Base-by-base conservation (phyloP, 108 stramenopile genomes). In the Pseudonitzschia multistriata region DNA sequence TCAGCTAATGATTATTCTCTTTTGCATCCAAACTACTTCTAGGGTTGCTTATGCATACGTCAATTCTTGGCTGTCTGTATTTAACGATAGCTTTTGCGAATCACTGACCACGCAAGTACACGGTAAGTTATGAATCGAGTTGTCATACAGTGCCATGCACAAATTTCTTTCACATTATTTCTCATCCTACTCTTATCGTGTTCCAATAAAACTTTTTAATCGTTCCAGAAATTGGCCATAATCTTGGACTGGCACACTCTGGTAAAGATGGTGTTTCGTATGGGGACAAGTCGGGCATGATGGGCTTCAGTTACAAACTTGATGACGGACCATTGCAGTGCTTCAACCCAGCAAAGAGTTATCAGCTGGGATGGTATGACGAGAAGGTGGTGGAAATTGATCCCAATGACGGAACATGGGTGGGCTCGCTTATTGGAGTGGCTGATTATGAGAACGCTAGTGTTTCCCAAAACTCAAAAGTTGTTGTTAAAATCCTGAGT, bases 321-420 rank as follows among this genome's bases (percentile, higher is more conserved):
- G 72, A 79, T 35, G 68, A 79, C 24, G 73, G 68, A 35, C 84
- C 84, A 8, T 3, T 28, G 3, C 79, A 82, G 83, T 88, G 88
- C 48, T 88, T 85, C 79, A 88, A 88, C 45, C 68, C 67, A 11
- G 81, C 80, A 37, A 85, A 88, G 60, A 73, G 48, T 27, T 75
- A 63, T 77, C 77, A 81, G 35, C 48, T 79, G 3, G 82, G 82
- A 15, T 86, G 85, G 85, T 88, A 72, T 36, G 24, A 64, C 24
- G 72, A 79, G 24, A 56, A 57, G 8, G 63, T 59, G 2, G 37
- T 64, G 5, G 63, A 64, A 15, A 22, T 40, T 4, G 42, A 64
- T 45, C 63, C 63, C 42, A 29, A 29, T 2, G 63, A 64, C 5
- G 63, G 63, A 40, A 45, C 63, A 22, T 64, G 39, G 39, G 21